Base-by-base conservation (phyloP, 1,284 basidiomycete genomes). In the Ganoderma sinense region DNA sequence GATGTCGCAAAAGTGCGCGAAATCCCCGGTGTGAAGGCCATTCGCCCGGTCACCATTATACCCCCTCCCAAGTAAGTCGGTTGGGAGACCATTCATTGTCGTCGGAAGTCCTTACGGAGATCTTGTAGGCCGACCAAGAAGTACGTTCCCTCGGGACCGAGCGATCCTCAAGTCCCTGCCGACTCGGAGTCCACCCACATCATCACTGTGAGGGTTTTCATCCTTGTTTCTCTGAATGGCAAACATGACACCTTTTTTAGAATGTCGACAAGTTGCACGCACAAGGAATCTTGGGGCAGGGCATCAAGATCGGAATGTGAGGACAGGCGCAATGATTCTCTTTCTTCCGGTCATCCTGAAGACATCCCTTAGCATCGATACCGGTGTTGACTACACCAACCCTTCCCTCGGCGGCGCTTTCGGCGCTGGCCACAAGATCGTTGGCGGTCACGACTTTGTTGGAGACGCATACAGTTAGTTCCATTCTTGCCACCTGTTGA, bases 391-490 rank as follows among this genome's bases (percentile, higher is more conserved):
- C 76, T 90, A 88, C 77, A 90, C 85, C 2, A 88, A 91, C 75
- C 89, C 89, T 10, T 80, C 82, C 18, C 87, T 94, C 65, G 92
- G 89, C 45, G 89, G 87, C 16, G 89, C 84, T 41, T 87, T 91
- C 72, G 91, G 90, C 7, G 79, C 85, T 2, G 88, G 88, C 23
- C 84, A 86, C 78, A 91, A 91, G 77, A 82, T 91, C 68, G 82
- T 85, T 59, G 87, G 88, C 36, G 89, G 89, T 1, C 87, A 82
- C 71, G 89, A 87, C 72, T 83, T 88, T 39, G 86, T 88, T 26
- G 84, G 84, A 16, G 84, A 86, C 70, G 79, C 70, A 39, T 86
- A 82, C 70, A 74, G 81, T 77, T 33, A 69, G 77, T 74, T 66
- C 73, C 26, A 14, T 53, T 40, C 36, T 33, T 45, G 26, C 29